Base-by-base conservation (phyloP, 1,284 basidiomycete species). In the Uromyces viciae-fabae region DNA sequence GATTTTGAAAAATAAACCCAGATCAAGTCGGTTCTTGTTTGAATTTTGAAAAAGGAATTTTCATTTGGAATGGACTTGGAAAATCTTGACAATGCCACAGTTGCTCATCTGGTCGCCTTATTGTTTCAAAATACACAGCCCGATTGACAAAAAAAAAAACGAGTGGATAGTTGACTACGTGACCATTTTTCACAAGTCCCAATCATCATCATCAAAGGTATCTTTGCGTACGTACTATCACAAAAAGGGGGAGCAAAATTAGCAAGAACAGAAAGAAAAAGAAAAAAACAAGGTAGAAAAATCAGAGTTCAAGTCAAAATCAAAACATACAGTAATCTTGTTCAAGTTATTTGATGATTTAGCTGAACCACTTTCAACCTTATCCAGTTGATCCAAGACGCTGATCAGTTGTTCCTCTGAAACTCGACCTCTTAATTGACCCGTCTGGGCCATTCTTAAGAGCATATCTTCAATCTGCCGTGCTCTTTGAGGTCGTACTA, bases 351-450 rank as follows among this genome's bases (percentile, higher is more conserved):
- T 73, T 40, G 25, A 43, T 25, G 69, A 60, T 36, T 40, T 19
- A 17, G 58, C 40, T 9, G 58, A 68, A 25, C 49, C 62, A 68
- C 42, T 72, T 68, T 81, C 71, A n/a, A 56, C 84, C 60, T 84
- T 84, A 43, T 86, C 86, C 1, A 95, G 95, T 90, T 98, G 95
- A 85, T 98, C 94, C 77, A 99, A 89, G 25, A 99, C 88, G 49
- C 91, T 92, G 84, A 98, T 96, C 81, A 99, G 89, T 85, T 96
- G 94, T 66, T 90, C 89, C 86, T 99, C 96, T 36, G 90, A 91
- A 60, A 99, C 92, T 77, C 92, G 89, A 15, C 92, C 92, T 77
- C 92, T 89, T 68, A 98, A 88, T 86, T 98, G 95, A n/a, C 95
- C 95, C 1, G 90, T 89, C 86, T 95, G 94, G 8, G 93, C 95